Evolutionary conservation across 306 rosid genomes (phyloP).

Genomic region (Dicorynia guianensis): DNA sequence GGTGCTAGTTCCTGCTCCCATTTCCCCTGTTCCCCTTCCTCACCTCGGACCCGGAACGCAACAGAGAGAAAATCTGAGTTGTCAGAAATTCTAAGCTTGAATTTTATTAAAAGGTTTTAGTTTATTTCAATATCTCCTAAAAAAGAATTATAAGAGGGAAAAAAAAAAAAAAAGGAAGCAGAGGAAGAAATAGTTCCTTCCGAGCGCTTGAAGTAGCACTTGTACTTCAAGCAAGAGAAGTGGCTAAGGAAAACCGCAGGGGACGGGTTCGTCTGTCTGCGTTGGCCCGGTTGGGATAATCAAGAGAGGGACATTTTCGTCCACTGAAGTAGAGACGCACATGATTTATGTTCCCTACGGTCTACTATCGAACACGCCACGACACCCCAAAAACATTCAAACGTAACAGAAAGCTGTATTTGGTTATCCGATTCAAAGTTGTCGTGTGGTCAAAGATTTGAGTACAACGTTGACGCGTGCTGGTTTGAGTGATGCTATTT

Average conservation of each 20-base stretch:
- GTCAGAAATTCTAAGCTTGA: slow-evolving; percentile 35
- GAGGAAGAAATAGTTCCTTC: slow-evolving; percentile 36
- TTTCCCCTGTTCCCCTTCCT: slow-evolving; percentile 24
- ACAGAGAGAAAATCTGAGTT: slow-evolving; percentile 19
- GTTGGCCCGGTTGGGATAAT: no score
- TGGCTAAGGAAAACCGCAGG: background rate
- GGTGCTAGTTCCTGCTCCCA: slow-evolving; percentile 93
- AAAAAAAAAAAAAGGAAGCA: no score
- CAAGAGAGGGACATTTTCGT: slow-evolving; percentile 39
- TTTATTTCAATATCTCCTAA: background rate
- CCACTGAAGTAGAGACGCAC: slow-evolving; percentile 20
- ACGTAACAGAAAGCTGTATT: slow-evolving; percentile 23
- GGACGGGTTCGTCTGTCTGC: no score
- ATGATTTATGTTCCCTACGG: slow-evolving; percentile 43
- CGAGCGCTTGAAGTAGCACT: slow-evolving; percentile 41
- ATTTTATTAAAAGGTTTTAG: background rate
- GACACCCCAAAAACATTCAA: slow-evolving; percentile 35
- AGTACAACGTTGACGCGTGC: background rate
- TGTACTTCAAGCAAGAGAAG: slow-evolving; percentile 37
- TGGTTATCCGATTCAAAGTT: background rate
- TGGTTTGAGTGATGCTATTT: no score
- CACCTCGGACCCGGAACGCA: background rate
- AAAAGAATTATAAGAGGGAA: background rate
- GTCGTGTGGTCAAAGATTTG: background rate
- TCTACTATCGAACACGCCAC: slow-evolving; percentile 47